Conservation (phyloP, 441 rosid species). For the Omphalea diandra region DNA sequence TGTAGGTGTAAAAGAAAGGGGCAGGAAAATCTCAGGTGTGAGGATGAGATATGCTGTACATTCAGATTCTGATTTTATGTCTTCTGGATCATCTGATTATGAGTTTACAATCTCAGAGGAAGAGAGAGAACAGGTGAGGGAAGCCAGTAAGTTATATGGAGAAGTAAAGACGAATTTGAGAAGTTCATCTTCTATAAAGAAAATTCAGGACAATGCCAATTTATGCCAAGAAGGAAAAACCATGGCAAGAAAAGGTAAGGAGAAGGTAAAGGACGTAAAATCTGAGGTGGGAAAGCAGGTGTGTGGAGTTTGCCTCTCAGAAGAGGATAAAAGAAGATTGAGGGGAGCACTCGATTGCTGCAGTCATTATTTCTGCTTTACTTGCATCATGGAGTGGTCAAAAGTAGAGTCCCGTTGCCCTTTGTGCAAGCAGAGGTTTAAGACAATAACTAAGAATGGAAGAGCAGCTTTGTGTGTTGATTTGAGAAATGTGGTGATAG, state of each 20-base stretch:
- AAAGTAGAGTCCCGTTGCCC: slow-evolving; percentile 99
- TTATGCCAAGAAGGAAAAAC: slow-evolving; percentile 43
- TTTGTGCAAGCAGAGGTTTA: slow-evolving; percentile 92
- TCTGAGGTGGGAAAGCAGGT: slow-evolving; percentile 57
- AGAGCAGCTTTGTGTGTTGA: slow-evolving; percentile 69
- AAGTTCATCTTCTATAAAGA: slow-evolving; percentile 47
- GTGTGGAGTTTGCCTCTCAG: slow-evolving; percentile 95
- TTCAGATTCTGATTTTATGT: slow-evolving; percentile 76
- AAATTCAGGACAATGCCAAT: slow-evolving; percentile 42
- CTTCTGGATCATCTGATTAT: slow-evolving; percentile 63
- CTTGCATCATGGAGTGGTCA: slow-evolving; percentile 98
- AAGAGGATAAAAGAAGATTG: slow-evolving; percentile 84
- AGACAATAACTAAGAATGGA: slow-evolving; percentile 77
- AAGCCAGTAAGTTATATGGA: slow-evolving; percentile 55
- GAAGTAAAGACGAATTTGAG: slow-evolving; percentile 45
- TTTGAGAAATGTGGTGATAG: slow-evolving; percentile 66
- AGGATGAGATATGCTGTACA: slow-evolving; percentile 43
- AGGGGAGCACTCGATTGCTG: slow-evolving; percentile 86
- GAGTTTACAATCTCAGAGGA: slow-evolving; percentile 94
- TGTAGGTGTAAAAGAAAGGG: slow-evolving; percentile 38
- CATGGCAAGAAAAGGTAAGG: slow-evolving; percentile 57
- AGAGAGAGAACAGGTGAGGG: slow-evolving; percentile 87
- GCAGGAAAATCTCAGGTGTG: slow-evolving; percentile 37
- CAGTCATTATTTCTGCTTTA: slow-evolving; percentile 90
- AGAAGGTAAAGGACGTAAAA: slow-evolving; percentile 66